phyloP scores from a whole-genome alignment of 2,329 filamentous ascomycete species.

The Aspergillus jensenii region DNA sequence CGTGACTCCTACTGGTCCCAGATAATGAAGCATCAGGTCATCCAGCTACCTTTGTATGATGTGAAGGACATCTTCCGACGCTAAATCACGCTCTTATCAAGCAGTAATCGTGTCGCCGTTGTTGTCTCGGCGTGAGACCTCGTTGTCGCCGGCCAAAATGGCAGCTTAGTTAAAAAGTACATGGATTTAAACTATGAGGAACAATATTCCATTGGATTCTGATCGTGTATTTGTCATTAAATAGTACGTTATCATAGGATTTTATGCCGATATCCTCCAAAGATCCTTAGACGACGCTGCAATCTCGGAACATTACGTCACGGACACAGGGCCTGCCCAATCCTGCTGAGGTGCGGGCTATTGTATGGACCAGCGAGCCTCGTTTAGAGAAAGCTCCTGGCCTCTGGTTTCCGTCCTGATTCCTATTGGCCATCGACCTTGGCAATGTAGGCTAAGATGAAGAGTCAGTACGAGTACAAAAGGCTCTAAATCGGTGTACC shows the following conservation, averaged over 20 bases:
- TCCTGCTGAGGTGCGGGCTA: constrained; percentile 7
- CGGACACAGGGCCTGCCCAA: constrained; percentile 7
- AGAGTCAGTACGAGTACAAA: constrained; percentile 25
- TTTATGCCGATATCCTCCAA: constrained; percentile 19
- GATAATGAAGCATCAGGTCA: background rate
- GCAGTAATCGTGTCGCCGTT: background rate
- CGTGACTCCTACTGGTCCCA: constrained; percentile 18
- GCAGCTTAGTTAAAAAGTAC: background rate
- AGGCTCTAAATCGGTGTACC: background rate
- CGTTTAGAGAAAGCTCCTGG: constrained; percentile 37
- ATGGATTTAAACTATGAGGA: background rate
- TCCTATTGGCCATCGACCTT: constrained; percentile 64
- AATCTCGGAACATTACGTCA: constrained; percentile 7
- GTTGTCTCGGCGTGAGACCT: background rate
- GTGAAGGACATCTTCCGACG: background rate
- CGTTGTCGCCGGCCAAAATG: background rate
- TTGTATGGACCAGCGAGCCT: constrained; percentile 14
- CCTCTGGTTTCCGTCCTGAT: constrained; percentile 33
- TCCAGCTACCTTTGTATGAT: background rate
- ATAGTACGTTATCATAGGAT: constrained; percentile 28
- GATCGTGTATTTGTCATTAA: constrained; percentile 27
- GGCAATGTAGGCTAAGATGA: constrained; percentile 65
- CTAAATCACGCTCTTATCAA: background rate
- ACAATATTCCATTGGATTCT: background rate
- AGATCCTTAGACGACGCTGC: constrained; percentile 7